These are phyloP conservation scores for Helotiales sp. DNA, from an alignment of 2,329 filamentous ascomycete species.

Conservation along the genomic window DNA sequence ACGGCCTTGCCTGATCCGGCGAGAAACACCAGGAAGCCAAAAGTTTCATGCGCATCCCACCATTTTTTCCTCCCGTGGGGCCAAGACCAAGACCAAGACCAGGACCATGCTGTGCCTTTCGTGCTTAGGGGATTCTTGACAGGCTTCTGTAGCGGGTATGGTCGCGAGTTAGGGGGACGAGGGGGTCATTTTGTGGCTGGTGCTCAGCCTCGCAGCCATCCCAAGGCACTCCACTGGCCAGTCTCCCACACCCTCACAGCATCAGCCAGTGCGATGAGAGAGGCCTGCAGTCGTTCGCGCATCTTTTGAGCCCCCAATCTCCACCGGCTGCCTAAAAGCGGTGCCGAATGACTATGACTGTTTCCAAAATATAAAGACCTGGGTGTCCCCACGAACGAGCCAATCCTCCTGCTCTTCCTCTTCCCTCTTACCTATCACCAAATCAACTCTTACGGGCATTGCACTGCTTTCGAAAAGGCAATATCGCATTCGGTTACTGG, in stretches of 20 bases:
- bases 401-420: slow-evolving; percentile 9
- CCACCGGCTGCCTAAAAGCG: slow-evolving; percentile 1
- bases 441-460: slow-evolving; percentile 2
- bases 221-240: slow-evolving; percentile 12
- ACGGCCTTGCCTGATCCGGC: neutral
- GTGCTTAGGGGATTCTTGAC: neutral
- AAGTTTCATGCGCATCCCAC: neutral
- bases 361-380: slow-evolving; percentile 16
- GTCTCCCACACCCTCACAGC: slow-evolving; percentile 6
- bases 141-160: slow-evolving; percentile 2
- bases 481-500: slow-evolving; percentile 11
- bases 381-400: slow-evolving; percentile 21
- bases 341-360: slow-evolving; percentile 17
- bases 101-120: slow-evolving; percentile 2
- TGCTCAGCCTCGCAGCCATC: slow-evolving; percentile 16
- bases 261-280: neutral
- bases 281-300: neutral
- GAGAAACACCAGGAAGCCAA: neutral
- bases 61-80: neutral
- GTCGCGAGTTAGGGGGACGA: neutral
- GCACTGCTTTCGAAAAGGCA: slow-evolving; percentile 8
- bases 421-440: slow-evolving; percentile 15
- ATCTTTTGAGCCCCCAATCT: neutral
- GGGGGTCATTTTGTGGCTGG: slow-evolving; percentile 15
- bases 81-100: neutral